These are phyloP conservation scores for Podospora conica DNA, from an alignment of 495 filamentous ascomycete genomes.

Conservation along the genomic window DNA sequence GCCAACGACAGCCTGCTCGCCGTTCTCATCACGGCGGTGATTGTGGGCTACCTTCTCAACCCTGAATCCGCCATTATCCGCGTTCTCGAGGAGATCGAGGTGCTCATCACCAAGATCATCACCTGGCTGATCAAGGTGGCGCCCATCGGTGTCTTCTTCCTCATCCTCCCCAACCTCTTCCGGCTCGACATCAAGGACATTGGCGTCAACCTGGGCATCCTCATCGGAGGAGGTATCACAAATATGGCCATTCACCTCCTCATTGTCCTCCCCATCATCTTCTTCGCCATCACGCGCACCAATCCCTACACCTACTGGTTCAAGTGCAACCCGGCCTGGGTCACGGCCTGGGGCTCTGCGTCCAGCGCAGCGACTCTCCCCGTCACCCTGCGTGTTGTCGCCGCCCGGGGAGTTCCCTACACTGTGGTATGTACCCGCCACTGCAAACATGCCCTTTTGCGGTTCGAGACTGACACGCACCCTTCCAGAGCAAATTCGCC, in stretches of 20 bases:
- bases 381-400: slow-evolving; percentile 19
- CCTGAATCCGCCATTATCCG: slow-evolving; percentile 11
- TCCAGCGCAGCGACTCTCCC: slow-evolving; percentile 26
- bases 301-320: slow-evolving; percentile 29
- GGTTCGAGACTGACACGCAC: neutral
- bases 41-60: slow-evolving; percentile 24
- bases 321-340: slow-evolving; percentile 22
- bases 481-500: slow-evolving; percentile 17
- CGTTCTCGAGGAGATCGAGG: slow-evolving; percentile 24
- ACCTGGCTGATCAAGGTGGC: slow-evolving; percentile 29
- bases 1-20: slow-evolving; percentile 26
- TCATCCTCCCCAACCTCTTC: slow-evolving; percentile 31
- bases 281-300: slow-evolving; percentile 16
- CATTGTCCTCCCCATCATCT: slow-evolving; percentile 24
- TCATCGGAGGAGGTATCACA: slow-evolving; percentile 23
- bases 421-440: slow-evolving; percentile 8
- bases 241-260: slow-evolving; percentile 27
- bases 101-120: slow-evolving; percentile 29
- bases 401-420: slow-evolving; percentile 13
- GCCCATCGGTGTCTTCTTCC: slow-evolving; percentile 32
- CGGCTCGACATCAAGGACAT: slow-evolving; percentile 25
- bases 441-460: too few relatives aligned
- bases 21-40: slow-evolving; percentile 19
- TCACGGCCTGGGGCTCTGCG: slow-evolving; percentile 29
- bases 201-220: slow-evolving; percentile 27